These are phyloP conservation scores for Trichoderma semiorbis DNA, from an alignment of 2,329 filamentous ascomycete species.

Conservation along the genomic window DNA sequence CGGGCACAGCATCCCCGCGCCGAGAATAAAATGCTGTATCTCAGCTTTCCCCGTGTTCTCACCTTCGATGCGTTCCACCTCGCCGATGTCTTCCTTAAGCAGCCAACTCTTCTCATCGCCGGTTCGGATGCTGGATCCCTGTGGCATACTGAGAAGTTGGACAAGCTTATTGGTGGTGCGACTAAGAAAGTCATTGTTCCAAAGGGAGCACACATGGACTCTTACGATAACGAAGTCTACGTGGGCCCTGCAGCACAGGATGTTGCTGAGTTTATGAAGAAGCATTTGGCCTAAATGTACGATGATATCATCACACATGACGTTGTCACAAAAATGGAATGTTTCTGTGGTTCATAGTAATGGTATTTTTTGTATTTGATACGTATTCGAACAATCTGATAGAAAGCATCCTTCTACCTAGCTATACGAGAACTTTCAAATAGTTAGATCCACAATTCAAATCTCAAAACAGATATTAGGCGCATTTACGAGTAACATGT, in stretches of 20 bases:
- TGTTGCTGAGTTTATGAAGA: background rate
- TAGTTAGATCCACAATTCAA: no score
- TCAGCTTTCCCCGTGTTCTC: background rate
- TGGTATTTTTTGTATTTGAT: background rate
- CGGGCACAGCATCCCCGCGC: background rate
- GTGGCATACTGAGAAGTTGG: background rate
- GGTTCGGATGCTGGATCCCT: background rate
- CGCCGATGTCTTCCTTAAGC: background rate
- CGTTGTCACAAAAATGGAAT: background rate
- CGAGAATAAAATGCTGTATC: background rate
- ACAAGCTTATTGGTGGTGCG: background rate
- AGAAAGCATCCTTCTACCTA: background rate
- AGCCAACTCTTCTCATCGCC: background rate
- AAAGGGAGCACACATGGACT: background rate
- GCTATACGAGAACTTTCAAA: no score
- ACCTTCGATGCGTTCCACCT: background rate
- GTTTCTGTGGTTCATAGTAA: background rate
- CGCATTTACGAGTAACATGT: no score
- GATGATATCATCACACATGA: background rate
- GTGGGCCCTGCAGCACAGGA: background rate
- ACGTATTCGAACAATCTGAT: background rate
- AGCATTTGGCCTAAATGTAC: background rate
- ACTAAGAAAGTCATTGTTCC: background rate
- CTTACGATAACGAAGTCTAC: background rate
- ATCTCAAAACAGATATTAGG: no score